phyloP scores from a whole-genome alignment of 176 grass and related monocot species.

The Triticum turgidum region DNA sequence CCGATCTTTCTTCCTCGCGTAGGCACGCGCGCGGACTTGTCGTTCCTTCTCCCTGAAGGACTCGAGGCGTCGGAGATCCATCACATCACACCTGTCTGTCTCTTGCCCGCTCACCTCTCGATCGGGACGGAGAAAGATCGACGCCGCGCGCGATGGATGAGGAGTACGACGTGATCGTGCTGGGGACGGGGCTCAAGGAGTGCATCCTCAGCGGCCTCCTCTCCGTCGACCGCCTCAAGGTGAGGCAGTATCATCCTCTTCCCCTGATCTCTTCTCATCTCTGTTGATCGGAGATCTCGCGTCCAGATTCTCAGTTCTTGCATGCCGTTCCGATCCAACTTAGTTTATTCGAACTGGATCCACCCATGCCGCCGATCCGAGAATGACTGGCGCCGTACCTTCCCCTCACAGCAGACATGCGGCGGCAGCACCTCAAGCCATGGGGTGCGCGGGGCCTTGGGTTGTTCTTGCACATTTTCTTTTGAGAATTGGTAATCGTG shows the following conservation, averaged over 20 bases:
- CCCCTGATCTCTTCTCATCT: neutral
- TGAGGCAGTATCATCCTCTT: neutral
- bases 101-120: neutral
- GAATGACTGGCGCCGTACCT: too few species aligned
- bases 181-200: slow-evolving; percentile 93
- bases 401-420: too few species aligned
- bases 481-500: neutral
- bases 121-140: neutral
- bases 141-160: slow-evolving; percentile 62
- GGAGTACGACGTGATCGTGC: slow-evolving; percentile 91
- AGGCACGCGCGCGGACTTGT: neutral
- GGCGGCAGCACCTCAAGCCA: too few species aligned
- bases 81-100: neutral
- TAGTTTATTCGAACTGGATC: neutral
- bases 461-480: neutral
- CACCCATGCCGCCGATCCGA: neutral
- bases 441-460: neutral
- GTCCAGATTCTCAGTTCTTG: neutral
- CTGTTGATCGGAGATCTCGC: neutral
- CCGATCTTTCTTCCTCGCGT: too few species aligned
- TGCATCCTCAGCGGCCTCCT: slow-evolving; percentile 98
- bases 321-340: neutral
- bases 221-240: slow-evolving; percentile 94
- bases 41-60: neutral
- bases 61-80: slow-evolving; percentile 16